These are phyloP conservation scores for Chlamydomonas asymmetrica DNA, from an alignment of 139 green algal genomes.

Conservation along the genomic window DNA sequence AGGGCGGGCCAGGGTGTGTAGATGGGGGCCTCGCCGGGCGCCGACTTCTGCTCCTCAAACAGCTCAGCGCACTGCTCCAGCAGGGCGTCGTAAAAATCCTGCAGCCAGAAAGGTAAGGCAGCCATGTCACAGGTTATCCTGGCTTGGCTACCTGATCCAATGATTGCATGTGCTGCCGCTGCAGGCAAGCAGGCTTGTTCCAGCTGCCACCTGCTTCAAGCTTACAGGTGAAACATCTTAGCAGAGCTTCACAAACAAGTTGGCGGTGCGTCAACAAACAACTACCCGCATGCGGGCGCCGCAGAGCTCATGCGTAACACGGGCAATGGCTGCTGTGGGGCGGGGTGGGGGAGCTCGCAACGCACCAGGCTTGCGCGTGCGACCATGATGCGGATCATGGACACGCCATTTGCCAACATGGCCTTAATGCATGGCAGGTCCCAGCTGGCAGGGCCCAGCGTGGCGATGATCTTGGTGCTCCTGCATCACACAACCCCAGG, in stretches of 20 bases:
- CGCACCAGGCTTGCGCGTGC: slow-evolving; percentile 11
- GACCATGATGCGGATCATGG: slow-evolving; percentile 37
- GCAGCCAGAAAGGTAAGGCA: neutral
- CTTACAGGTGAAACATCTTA: neutral
- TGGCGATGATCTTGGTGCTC: slow-evolving; percentile 64
- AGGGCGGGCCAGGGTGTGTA: slow-evolving; percentile 28
- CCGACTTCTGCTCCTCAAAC: neutral
- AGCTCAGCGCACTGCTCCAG: slow-evolving; percentile 1
- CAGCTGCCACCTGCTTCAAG: slow-evolving; percentile 11
- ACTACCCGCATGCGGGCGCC: neutral
- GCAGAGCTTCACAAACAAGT: neutral
- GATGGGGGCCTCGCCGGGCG: neutral
- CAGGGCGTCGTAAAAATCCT: slow-evolving; percentile 16
- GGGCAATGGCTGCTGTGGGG: too few relatives aligned
- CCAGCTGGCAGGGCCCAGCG: slow-evolving; percentile 61
- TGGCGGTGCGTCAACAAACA: neutral
- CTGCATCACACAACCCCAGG: too few relatives aligned
- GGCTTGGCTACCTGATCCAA: too few relatives aligned
- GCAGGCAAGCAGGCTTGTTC: too few relatives aligned
- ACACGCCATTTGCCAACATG: slow-evolving; percentile 55
- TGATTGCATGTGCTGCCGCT: too few relatives aligned
- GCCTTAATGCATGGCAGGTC: slow-evolving; percentile 40
- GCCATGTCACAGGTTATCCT: too few relatives aligned
- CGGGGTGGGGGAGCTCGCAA: too few relatives aligned
- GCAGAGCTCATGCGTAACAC: neutral